Percentiles rank a stretch among this genome's conserved stretches.
Evolutionary conservation across 1,284 basidiomycete genomes (phyloP).

Genomic region (Ceratobasidium sp.): DNA sequence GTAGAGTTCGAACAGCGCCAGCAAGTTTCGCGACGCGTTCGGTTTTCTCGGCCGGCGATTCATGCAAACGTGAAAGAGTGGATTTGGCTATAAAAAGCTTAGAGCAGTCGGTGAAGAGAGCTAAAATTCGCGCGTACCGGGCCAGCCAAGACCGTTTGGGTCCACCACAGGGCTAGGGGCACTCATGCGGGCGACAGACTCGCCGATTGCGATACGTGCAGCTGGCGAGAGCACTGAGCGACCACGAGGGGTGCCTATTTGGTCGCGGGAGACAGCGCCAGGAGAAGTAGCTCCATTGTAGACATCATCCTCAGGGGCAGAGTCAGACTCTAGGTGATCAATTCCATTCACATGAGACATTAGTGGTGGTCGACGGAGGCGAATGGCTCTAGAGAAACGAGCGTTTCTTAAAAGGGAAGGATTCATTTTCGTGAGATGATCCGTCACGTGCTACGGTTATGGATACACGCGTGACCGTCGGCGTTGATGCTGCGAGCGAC

Average conservation of each 20-base stretch:
- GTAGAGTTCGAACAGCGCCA: conserved; percentile 88
- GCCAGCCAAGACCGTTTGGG: conserved; percentile 92
- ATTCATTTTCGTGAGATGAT: conserved; percentile 25
- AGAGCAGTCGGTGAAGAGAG: not conserved
- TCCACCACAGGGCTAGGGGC: conserved; percentile 72
- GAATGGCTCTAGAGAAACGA: conserved; percentile 25
- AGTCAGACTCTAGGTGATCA: conserved; percentile 27
- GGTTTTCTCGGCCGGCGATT: conserved; percentile 77
- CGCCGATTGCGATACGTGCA: conserved; percentile 32
- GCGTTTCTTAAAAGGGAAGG: conserved; percentile 28
- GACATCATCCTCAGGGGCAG: conserved; percentile 30
- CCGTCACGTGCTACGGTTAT: conserved; percentile 8
- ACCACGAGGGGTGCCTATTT: conserved; percentile 15
- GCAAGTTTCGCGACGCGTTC: conserved; percentile 84
- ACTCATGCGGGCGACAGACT: conserved; percentile 37
- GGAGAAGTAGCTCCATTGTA: conserved; percentile 6
- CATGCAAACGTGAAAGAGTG: conserved; percentile 85
- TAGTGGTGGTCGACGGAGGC: not conserved
- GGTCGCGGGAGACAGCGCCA: not conserved
- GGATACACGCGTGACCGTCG: conserved; percentile 15
- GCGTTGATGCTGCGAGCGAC: conserved; percentile 39
- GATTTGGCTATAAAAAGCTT: conserved; percentile 77
- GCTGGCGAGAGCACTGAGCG: conserved; percentile 35
- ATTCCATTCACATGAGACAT: conserved; percentile 3
- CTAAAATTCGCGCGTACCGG: conserved; percentile 69